Conservation (phyloP, 1,284 basidiomycete species). For the Fomitiporia mediterranea region DNA sequence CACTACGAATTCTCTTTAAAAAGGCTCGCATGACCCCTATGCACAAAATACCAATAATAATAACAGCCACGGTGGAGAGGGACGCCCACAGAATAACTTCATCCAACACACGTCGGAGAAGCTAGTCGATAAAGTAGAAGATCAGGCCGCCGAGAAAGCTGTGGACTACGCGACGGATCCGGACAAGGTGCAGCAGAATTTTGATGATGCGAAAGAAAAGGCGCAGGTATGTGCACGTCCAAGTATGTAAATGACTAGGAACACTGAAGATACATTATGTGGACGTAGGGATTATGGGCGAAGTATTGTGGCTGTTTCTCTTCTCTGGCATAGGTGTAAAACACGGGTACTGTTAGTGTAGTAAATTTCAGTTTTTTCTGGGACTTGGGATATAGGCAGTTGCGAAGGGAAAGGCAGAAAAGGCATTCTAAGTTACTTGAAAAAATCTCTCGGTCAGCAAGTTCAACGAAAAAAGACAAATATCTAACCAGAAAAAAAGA, state of each 20-base stretch:
- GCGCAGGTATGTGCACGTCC: constrained; percentile 1
- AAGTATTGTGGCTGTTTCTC: constrained; percentile 16
- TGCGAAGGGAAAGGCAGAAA: no score
- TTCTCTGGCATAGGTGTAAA: background rate
- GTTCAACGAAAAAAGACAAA: no score
- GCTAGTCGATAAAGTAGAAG: background rate
- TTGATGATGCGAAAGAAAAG: constrained; percentile 8
- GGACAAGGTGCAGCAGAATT: background rate
- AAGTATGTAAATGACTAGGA: background rate
- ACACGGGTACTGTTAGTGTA: background rate
- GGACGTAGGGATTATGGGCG: constrained; percentile 10
- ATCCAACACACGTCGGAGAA: background rate
- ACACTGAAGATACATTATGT: background rate
- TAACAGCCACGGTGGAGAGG: background rate
- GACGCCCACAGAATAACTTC: background rate
- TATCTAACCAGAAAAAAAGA: no score
- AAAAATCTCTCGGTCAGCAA: no score
- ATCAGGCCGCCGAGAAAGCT: constrained; percentile 1
- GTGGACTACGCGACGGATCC: background rate
- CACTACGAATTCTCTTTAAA: no score
- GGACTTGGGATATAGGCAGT: no score
- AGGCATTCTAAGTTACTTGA: no score
- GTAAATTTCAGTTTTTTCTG: background rate
- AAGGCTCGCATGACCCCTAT: no score
- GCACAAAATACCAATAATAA: background rate